phyloP scores from a whole-genome alignment of 768 basidiomycete species.

The Amanita phalloides region DNA sequence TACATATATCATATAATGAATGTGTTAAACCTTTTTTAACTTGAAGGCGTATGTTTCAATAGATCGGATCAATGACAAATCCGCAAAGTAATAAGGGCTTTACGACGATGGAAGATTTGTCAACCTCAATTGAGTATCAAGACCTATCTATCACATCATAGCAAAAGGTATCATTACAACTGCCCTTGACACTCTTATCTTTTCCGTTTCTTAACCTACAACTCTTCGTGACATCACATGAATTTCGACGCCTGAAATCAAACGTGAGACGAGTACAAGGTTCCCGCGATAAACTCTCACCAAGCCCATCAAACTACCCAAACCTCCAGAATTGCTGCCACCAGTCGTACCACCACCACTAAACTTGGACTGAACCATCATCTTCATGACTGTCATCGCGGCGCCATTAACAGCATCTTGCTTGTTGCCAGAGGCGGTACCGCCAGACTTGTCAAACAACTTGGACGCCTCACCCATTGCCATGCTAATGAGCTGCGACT shows the following conservation, averaged over 20 bases:
- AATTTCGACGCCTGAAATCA: conserved; percentile 19
- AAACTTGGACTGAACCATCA: conserved; percentile 62
- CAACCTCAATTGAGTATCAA: too few species aligned
- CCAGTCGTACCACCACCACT: conserved; percentile 33
- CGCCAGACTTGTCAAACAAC: conserved; percentile 62
- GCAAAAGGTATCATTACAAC: too few species aligned
- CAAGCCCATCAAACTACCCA: conserved; percentile 48
- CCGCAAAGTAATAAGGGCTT: too few species aligned
- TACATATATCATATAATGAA: too few species aligned
- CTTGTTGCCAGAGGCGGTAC: conserved; percentile 54
- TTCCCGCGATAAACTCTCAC: conserved; percentile 28
- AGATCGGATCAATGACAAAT: too few species aligned
- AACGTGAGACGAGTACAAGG: neutral
- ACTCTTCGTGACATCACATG: neutral
- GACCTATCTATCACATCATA: too few species aligned
- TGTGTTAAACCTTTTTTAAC: too few species aligned
- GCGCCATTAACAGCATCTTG: conserved; percentile 83
- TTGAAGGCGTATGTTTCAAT: too few species aligned
- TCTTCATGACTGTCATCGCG: conserved; percentile 78
- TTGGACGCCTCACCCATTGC: conserved; percentile 80
- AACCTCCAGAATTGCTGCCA: conserved; percentile 61
- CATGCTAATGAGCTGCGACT: conserved; percentile 67
- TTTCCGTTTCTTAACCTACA: too few species aligned
- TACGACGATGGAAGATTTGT: too few species aligned
- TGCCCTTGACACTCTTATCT: too few species aligned